Evolutionary conservation across 1,284 basidiomycete species (phyloP).

Genomic region (Schizophyllum amplum): DNA sequence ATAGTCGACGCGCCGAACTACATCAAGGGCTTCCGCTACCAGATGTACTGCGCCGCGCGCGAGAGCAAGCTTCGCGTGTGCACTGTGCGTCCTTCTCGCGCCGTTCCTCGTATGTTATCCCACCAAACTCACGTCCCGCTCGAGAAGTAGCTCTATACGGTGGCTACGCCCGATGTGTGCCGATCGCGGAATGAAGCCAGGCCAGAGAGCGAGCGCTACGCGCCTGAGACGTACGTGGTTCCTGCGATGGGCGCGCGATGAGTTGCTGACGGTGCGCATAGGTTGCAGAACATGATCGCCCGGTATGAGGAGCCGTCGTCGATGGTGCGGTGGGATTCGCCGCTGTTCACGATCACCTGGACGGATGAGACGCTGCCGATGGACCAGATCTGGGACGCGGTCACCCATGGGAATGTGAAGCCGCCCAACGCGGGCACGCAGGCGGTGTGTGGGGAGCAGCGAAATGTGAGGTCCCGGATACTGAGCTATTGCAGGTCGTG

Average conservation of each 20-base stretch:
- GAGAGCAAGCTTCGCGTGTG: slow-evolving; percentile 82
- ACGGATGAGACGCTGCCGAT: slow-evolving; percentile 59
- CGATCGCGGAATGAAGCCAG: slow-evolving; percentile 66
- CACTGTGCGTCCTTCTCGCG: slow-evolving; percentile 47
- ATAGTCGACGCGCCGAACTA: slow-evolving; percentile 93
- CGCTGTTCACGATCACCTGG: slow-evolving; percentile 81
- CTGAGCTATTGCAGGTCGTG: slow-evolving; percentile 37
- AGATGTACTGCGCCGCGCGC: slow-evolving; percentile 93
- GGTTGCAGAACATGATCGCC: slow-evolving; percentile 83
- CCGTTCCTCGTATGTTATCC: not conserved
- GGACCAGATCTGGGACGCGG: slow-evolving; percentile 73
- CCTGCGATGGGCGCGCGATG: slow-evolving; percentile 1
- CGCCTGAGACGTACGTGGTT: slow-evolving; percentile 60
- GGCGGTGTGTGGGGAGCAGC: slow-evolving; percentile 40
- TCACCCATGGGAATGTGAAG: slow-evolving; percentile 74
- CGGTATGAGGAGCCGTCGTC: slow-evolving; percentile 95
- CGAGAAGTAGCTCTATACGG: slow-evolving; percentile 59
- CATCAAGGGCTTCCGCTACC: slow-evolving; percentile 96
- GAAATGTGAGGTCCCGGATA: not conserved
- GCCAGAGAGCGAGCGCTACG: slow-evolving; percentile 45
- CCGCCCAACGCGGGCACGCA: slow-evolving; percentile 85
- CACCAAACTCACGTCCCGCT: not conserved
- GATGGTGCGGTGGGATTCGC: slow-evolving; percentile 96
- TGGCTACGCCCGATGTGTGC: slow-evolving; percentile 74
- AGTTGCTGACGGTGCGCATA: slow-evolving; percentile 21